Base-by-base conservation (phyloP, 2,329 filamentous ascomycete genomes). In the Madurella mycetomatis region DNA sequence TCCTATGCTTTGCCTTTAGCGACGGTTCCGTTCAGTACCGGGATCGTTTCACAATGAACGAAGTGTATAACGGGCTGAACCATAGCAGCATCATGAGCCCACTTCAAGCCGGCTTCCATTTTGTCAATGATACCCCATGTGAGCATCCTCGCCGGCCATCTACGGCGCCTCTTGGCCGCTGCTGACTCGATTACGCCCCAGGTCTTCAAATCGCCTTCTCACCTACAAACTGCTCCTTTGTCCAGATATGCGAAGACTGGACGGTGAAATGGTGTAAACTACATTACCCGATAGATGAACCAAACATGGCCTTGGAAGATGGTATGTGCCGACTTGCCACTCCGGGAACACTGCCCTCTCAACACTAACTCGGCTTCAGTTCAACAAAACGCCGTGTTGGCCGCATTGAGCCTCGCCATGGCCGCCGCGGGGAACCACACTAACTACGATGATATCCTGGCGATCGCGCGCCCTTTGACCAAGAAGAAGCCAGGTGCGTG, bases 21-120 rank as follows among this genome's bases (percentile, higher is more conserved):
- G 91, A 96, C 66, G 89, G 92, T 11, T 87, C 84, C 0, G 76
- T 95, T 3, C 86, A 94, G 62, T 89, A 92, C 69, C 83, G 89
- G 53, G 88, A 95, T 65, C 82, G 90, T 11, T 77, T 81, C 46
- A 88, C 83, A 0, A 86, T 95, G 80, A 77, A 83, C 4, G 78
- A 85, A 50, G 74, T 92, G 1, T 84, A 82, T 58, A 79, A 81
- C 5, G 80, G 86, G 53, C 77, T 80, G 30, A 86, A 87, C 62
- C 71, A 82, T 8, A 80, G 83, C 42, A 83, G 76, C 44, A 82
- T 95, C 32, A 83, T 81, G 57, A 87, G 83, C 53, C 76, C 95
- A 30, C 76, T 85, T 30, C 89, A 96, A 68, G 84, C 85, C 44
- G 90, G 90, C 1, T 95, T 95, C 69, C 77, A 80, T 7, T 94